Percentiles rank a stretch among this genome's conserved stretches.
These are phyloP conservation scores for Adenanthera pavonina DNA, from an alignment of 306 rosid genomes.

Conservation along the genomic window DNA sequence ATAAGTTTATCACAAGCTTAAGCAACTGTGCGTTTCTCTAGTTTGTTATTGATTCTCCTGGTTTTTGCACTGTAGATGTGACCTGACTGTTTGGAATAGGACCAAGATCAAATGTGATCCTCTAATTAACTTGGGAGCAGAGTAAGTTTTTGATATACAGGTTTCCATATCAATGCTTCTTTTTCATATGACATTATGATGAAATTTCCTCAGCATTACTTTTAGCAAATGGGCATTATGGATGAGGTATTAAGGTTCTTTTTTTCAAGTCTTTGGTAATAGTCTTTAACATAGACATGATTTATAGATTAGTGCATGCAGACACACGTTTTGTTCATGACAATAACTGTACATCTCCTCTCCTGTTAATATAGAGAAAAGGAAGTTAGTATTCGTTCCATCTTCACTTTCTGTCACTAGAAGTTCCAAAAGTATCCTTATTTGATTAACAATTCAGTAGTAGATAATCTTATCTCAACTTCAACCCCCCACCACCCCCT, in stretches of 20 bases:
- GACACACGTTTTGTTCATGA: not conserved
- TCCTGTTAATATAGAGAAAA: not conserved
- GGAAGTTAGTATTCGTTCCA: not conserved
- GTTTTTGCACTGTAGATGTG: slow-evolving; percentile 56
- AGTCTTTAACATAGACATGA: not conserved
- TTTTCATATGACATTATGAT: not conserved
- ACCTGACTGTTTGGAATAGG: slow-evolving; percentile 91
- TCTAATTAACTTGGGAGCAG: slow-evolving; percentile 83
- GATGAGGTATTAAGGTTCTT: not conserved
- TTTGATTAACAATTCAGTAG: not conserved
- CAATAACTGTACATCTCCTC: not conserved
- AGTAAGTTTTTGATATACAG: slow-evolving; percentile 53
- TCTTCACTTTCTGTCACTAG: slow-evolving; percentile 1
- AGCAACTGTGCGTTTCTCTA: slow-evolving; percentile 1
- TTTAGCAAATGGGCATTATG: slow-evolving; percentile 5
- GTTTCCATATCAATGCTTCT: not conserved
- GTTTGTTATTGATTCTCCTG: slow-evolving; percentile 4
- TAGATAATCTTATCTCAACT: not conserved
- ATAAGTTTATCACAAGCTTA: not conserved
- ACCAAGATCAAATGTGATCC: slow-evolving; percentile 93
- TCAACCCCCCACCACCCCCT: no score
- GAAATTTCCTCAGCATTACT: not conserved
- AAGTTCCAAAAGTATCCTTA: not conserved
- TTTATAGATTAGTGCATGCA: not conserved
- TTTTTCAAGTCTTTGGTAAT: not conserved